Conservation (phyloP, 768 basidiomycete genomes). For the Phlebiopsis flavidoalba region DNA sequence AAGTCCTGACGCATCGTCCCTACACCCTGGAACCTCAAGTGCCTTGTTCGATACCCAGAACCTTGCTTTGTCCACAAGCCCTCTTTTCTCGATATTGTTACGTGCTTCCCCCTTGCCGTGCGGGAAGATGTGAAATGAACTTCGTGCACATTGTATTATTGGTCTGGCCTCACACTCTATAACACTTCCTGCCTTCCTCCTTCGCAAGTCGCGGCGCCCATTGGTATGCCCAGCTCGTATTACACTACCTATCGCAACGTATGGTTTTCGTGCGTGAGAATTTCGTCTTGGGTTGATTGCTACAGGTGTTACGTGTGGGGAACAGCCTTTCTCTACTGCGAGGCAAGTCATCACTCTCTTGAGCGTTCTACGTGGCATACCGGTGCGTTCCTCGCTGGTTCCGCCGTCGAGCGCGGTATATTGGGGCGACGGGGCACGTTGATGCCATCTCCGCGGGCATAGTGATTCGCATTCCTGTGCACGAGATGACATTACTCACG, state of each 20-base stretch:
- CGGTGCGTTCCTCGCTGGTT: constrained; percentile 71
- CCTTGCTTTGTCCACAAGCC: constrained; percentile 59
- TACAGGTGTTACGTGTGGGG: too few species aligned
- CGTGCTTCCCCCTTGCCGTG: constrained; percentile 14
- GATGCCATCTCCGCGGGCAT: constrained; percentile 58
- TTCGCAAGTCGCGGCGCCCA: constrained; percentile 29
- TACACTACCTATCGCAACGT: constrained; percentile 33
- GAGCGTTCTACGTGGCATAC: constrained; percentile 58
- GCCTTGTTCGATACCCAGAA: constrained; percentile 58
- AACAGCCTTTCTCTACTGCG: too few species aligned
- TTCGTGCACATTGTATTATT: constrained; percentile 23
- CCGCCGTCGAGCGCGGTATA: constrained; percentile 56
- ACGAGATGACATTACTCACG: constrained; percentile 33
- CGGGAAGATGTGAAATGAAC: neutral
- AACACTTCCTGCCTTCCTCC: constrained; percentile 33
- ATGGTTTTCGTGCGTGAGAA: too few species aligned
- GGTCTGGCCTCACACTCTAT: constrained; percentile 32
- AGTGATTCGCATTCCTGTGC: constrained; percentile 27
- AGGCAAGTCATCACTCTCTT: constrained; percentile 62
- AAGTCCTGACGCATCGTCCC: constrained; percentile 18
- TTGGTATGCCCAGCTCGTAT: constrained; percentile 30
- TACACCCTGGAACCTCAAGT: constrained; percentile 40
- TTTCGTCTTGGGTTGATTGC: too few species aligned
- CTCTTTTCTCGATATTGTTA: constrained; percentile 46
- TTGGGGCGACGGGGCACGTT: constrained; percentile 60